A percentile compares a stretch with the other conserved stretches of the same genome.
These are phyloP conservation scores for Cercis canadensis DNA, from an alignment of 306 rosid genomes.

Conservation along the genomic window DNA sequence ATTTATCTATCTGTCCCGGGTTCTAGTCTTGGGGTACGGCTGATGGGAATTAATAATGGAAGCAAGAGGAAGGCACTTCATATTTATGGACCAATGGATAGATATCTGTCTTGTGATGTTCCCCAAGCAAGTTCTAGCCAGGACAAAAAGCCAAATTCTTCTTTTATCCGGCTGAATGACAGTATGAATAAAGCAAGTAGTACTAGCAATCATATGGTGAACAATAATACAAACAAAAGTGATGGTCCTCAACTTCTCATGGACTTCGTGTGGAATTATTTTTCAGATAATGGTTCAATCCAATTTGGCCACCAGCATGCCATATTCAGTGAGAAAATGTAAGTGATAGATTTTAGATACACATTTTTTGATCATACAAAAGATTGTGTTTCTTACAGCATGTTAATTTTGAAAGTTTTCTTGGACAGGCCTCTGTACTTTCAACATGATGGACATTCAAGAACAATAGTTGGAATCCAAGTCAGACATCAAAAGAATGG, in stretches of 20 bases:
- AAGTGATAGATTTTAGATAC: slow-evolving; percentile 36
- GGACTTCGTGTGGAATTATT: slow-evolving; percentile 89
- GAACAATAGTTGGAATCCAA: slow-evolving; percentile 86
- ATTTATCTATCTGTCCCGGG: slow-evolving; percentile 65
- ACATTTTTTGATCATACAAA: background rate
- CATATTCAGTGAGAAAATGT: slow-evolving; percentile 65
- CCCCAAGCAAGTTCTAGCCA: slow-evolving; percentile 38
- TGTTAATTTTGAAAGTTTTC: slow-evolving; percentile 41
- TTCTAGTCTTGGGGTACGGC: slow-evolving; percentile 50
- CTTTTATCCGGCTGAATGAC: slow-evolving; percentile 29
- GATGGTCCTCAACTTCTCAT: slow-evolving; percentile 70
- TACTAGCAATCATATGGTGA: slow-evolving; percentile 26
- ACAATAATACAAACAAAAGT: slow-evolving; percentile 30
- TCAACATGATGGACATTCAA: slow-evolving; percentile 91
- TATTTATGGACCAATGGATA: slow-evolving; percentile 53
- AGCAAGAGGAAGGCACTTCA: slow-evolving; percentile 38
- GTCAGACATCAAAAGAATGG: slow-evolving; percentile 52
- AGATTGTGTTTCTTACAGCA: slow-evolving; percentile 31
- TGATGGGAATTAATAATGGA: slow-evolving; percentile 25
- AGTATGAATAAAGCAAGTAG: slow-evolving; percentile 14
- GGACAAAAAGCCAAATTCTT: slow-evolving; percentile 32
- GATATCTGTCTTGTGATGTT: slow-evolving; percentile 38
- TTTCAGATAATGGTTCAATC: slow-evolving; percentile 53
- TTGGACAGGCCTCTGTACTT: slow-evolving; percentile 80
- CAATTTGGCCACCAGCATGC: slow-evolving; percentile 47